These are phyloP conservation scores for Calonectria henricotiae DNA, from an alignment of 2,329 filamentous ascomycete species.

Conservation along the genomic window DNA sequence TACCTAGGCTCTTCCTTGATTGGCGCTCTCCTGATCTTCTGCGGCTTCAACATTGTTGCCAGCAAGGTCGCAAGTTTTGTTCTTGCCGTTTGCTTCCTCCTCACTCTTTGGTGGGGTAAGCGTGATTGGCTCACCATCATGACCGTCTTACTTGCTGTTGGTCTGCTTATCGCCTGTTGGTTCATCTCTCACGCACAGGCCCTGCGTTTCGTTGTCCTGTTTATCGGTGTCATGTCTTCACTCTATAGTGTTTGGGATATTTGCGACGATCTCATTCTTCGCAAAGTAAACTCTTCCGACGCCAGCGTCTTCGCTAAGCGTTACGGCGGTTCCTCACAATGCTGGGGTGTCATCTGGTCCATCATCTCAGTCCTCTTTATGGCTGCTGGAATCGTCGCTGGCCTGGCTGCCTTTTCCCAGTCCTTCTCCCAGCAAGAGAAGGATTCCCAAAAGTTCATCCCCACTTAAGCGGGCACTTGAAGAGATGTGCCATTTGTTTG, in stretches of 20 bases:
- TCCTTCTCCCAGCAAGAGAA: constrained; percentile 78
- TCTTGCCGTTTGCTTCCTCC: constrained; percentile 80
- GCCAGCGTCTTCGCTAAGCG: constrained; percentile 84
- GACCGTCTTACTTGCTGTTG: constrained; percentile 80
- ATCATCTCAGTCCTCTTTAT: constrained; percentile 82
- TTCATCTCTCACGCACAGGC: constrained; percentile 85
- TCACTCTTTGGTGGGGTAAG: constrained; percentile 88
- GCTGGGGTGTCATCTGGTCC: constrained; percentile 87
- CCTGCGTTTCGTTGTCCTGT: constrained; percentile 82
- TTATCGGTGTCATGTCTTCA: constrained; percentile 87
- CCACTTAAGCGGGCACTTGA: constrained; percentile 55
- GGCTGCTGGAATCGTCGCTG: constrained; percentile 81
- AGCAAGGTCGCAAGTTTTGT: constrained; percentile 85
- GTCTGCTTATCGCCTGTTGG: constrained; percentile 82
- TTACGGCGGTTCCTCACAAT: constrained; percentile 85
- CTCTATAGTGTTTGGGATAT: constrained; percentile 90
- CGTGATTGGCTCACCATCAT: constrained; percentile 84
- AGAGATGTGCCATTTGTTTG: constrained; percentile 8
- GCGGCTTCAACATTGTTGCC: constrained; percentile 86
- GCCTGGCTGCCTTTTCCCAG: constrained; percentile 83
- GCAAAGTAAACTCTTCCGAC: constrained; percentile 86
- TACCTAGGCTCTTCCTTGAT: constrained; percentile 86
- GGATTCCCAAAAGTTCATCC: constrained; percentile 79
- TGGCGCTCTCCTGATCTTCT: constrained; percentile 84
- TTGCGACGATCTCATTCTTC: constrained; percentile 85